Evolutionary conservation across 768 basidiomycete genomes (phyloP), one percentile per base, ranked within the genome.

Genomic region (Lanmaoa pseudosensibilis): DNA sequence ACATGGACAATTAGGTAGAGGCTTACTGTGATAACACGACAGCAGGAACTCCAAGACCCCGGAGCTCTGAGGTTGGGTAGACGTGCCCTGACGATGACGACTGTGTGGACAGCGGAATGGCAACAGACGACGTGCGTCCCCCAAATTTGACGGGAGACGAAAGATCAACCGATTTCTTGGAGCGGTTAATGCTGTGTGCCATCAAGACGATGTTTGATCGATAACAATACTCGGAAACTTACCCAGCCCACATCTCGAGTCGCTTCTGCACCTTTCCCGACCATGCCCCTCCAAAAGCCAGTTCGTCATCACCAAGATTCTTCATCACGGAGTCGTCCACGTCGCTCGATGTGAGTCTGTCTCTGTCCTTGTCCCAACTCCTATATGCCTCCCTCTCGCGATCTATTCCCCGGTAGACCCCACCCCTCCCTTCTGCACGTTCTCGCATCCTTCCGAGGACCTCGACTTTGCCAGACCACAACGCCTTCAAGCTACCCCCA

Each of bases 211-310:
- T 25, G 23, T 43, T 13, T 40, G 23, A 40, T 44, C 15, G 19
- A 25, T 8, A 34, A 46, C 18, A 30, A 45, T 19, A n/a, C 25
- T 25, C 19, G 27, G 40, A 41, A 40, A 70, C 79, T 21, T 52
- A 82, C 80, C 73, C 74, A 19, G 80, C 61, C 81, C 79, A 83
- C 58, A 74, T 71, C 61, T 78, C 81, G 1, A 82, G 66, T 71
- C 78, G 80, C 43, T 74, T 73, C 63, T 78, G 77, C 48, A 81
- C 72, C 56, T 71, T 74, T 47, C 74, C 77, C 12, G 74, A 71
- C 75, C 74, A 78, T 38, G 58, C 70, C 58, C 73, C 75, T 58
- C 73, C 72, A 36, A 67, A 66, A 25, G 60, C 64, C 37, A 68
- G 50, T 23, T 75, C 71, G 27, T 74, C 72, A 43, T 74, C 73